Percentiles rank a stretch among this genome's conserved stretches.
phyloP scores from a whole-genome alignment of 371 early-diverging fungal genomes.

The Lichtheimia hyalospora region DNA sequence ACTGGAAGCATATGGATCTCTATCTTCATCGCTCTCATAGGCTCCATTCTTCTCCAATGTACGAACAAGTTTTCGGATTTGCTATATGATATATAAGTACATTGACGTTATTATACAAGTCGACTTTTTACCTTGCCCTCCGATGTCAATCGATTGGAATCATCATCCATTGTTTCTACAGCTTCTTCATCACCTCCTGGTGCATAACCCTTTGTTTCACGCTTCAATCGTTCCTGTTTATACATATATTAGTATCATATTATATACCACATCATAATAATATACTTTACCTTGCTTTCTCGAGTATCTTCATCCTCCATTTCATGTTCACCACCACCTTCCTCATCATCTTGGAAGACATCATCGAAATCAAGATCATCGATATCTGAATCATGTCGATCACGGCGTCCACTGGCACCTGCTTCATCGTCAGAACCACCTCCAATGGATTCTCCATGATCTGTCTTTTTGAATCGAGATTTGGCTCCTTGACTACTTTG shows the following conservation, averaged over 20 bases:
- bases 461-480: slow-evolving; percentile 29
- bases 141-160: slow-evolving; percentile 27
- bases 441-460: slow-evolving; percentile 19
- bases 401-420: neutral
- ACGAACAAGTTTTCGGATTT: slow-evolving; percentile 71
- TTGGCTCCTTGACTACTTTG: slow-evolving; percentile 11
- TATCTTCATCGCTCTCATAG: slow-evolving; percentile 75
- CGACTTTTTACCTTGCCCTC: slow-evolving; percentile 55
- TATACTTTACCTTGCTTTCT: slow-evolving; percentile 39
- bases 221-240: slow-evolving; percentile 34
- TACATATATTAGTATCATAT: too few relatives aligned
- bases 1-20: slow-evolving; percentile 71
- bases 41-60: slow-evolving; percentile 71
- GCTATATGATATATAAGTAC: slow-evolving; percentile 26
- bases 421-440: slow-evolving; percentile 9
- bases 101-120: neutral
- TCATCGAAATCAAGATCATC: slow-evolving; percentile 54
- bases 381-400: slow-evolving; percentile 43
- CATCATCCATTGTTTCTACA: slow-evolving; percentile 26
- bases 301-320: slow-evolving; percentile 65
- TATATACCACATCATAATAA: too few relatives aligned
- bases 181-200: slow-evolving; percentile 27
- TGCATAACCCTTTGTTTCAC: slow-evolving; percentile 36
- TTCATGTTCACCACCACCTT: slow-evolving; percentile 68
- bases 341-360: slow-evolving; percentile 76